A percentile compares a stretch with the other conserved stretches of the same genome.
Evolutionary conservation across 495 filamentous ascomycete genomes (phyloP).

Genomic region (Aspergillus coremiiformis): DNA sequence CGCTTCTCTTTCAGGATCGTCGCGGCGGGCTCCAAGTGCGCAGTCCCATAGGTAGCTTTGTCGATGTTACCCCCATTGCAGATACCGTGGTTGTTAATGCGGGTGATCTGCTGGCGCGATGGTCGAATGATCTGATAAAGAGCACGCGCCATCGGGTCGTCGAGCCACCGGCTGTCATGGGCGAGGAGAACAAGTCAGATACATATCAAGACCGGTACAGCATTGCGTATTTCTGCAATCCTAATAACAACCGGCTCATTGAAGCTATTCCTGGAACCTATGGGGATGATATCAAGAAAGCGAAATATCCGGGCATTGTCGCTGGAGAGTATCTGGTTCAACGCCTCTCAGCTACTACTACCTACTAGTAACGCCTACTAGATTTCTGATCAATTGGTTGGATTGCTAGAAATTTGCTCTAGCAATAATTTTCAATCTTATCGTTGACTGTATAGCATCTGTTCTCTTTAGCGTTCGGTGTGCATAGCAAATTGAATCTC

Average conservation of each 20-base stretch:
- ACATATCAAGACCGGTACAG: conserved; percentile 42
- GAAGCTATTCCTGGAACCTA: conserved; percentile 85
- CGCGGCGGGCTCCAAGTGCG: conserved; percentile 79
- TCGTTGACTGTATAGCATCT: not conserved
- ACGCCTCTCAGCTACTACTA: conserved; percentile 68
- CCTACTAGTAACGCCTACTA: too few species aligned
- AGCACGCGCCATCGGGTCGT: conserved; percentile 87
- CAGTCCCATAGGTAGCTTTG: conserved; percentile 66
- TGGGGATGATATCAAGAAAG: conserved; percentile 46
- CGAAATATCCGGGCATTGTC: conserved; percentile 71
- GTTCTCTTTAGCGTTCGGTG: not conserved
- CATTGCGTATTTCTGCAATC: conserved; percentile 83
- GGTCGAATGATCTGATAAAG: conserved; percentile 86
- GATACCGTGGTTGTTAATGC: conserved; percentile 88
- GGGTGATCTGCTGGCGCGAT: conserved; percentile 78
- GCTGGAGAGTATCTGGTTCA: conserved; percentile 78
- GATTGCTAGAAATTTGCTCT: not conserved
- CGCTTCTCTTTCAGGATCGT: conserved; percentile 81
- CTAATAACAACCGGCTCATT: conserved; percentile 70
- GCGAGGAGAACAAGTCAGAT: conserved; percentile 18
- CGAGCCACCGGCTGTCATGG: conserved; percentile 53
- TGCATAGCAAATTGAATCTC: not conserved
- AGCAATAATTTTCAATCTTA: not conserved
- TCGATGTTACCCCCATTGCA: conserved; percentile 75
- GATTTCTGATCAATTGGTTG: not conserved